Percentiles rank a stretch among this genome's conserved stretches.
Conservation (phyloP, 495 filamentous ascomycete genomes). For the Physcia stellaris region DNA sequence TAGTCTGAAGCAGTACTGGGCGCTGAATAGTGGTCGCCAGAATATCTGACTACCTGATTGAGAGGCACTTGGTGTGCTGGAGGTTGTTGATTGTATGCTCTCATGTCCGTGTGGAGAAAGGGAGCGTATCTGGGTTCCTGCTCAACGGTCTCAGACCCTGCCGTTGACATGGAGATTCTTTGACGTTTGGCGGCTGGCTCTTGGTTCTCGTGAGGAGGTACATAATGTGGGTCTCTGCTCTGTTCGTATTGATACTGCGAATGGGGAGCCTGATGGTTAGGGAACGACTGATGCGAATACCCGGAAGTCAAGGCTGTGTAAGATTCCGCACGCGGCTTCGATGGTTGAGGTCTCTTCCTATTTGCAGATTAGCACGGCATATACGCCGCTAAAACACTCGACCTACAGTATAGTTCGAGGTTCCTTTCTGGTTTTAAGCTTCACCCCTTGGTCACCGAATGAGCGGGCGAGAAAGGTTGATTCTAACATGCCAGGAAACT, state of each 20-base stretch:
- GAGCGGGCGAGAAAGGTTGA: slow-evolving; percentile 85
- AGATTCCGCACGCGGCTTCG: slow-evolving; percentile 5
- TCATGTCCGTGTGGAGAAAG: no score
- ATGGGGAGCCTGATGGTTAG: background rate
- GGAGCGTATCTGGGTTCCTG: no score
- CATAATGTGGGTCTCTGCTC: background rate
- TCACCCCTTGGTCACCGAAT: slow-evolving; percentile 91
- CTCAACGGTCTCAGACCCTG: no score
- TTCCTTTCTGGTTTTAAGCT: slow-evolving; percentile 80
- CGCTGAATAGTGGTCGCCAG: slow-evolving; percentile 4
- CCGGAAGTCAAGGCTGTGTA: background rate
- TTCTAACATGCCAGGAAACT: slow-evolving; percentile 76
- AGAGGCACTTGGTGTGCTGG: slow-evolving; percentile 1
- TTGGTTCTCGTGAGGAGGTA: slow-evolving; percentile 1
- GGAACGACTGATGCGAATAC: background rate
- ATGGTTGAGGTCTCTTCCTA: slow-evolving; percentile 13
- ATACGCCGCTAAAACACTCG: background rate
- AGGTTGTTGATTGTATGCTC: slow-evolving; percentile 6
- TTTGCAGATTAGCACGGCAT: background rate
- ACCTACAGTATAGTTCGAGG: slow-evolving; percentile 45
- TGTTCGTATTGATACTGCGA: background rate
- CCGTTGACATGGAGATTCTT: slow-evolving; percentile 9
- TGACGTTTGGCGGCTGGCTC: slow-evolving; percentile 14
- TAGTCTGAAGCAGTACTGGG: slow-evolving; percentile 7
- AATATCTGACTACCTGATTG: slow-evolving; percentile 5